Conservation (phyloP, 2,329 filamentous ascomycete genomes). For the Cercospora beticola region DNA sequence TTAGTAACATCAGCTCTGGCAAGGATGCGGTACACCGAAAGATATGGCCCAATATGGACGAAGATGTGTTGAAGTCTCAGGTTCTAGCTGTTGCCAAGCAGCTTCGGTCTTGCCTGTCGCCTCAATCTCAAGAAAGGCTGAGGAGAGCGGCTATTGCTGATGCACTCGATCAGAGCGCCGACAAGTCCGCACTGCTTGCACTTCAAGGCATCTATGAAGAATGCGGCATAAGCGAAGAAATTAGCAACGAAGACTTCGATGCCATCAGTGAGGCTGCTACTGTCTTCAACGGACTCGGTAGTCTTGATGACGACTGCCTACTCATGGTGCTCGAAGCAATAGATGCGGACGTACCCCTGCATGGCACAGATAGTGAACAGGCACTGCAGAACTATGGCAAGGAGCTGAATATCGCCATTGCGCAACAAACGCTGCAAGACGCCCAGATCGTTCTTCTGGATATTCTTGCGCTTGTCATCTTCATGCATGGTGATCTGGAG, state of each 20-base stretch:
- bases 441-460: slow-evolving; percentile 76
- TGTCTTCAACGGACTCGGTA: slow-evolving; percentile 58
- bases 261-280: slow-evolving; percentile 69
- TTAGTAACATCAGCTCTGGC: neutral
- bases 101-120: slow-evolving; percentile 20
- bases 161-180: slow-evolving; percentile 19
- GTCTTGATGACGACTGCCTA: slow-evolving; percentile 53
- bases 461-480: slow-evolving; percentile 76
- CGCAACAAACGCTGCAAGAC: slow-evolving; percentile 73
- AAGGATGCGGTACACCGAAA: slow-evolving; percentile 1
- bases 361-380: slow-evolving; percentile 44
- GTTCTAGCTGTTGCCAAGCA: slow-evolving; percentile 26
- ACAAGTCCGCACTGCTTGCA: slow-evolving; percentile 58
- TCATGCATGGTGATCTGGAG: slow-evolving; percentile 82
- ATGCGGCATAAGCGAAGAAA: slow-evolving; percentile 72
- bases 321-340: slow-evolving; percentile 53
- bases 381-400: slow-evolving; percentile 72
- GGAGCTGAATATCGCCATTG: slow-evolving; percentile 70
- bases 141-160: slow-evolving; percentile 15
- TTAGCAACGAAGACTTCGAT: slow-evolving; percentile 78
- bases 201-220: slow-evolving; percentile 77
- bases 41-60: slow-evolving; percentile 15
- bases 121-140: slow-evolving; percentile 22
- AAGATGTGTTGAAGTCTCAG: slow-evolving; percentile 30
- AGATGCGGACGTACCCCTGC: slow-evolving; percentile 40